Evolutionary conservation across 2,329 filamentous ascomycete genomes (phyloP), one percentile per base, ranked within the genome.

Genomic region (Shiraia sp.): DNA sequence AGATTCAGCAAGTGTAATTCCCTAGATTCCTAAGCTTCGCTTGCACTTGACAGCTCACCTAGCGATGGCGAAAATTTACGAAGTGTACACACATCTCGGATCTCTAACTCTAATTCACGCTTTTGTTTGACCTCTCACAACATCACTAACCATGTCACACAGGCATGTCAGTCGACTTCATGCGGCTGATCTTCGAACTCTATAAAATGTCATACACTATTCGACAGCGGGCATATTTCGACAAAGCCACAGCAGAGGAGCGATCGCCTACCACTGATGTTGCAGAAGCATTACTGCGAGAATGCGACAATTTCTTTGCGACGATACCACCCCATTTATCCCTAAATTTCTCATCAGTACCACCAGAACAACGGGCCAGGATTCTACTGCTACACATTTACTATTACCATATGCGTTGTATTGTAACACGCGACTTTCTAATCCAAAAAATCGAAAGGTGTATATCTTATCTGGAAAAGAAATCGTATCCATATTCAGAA

Each of bases 391-490:
- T 61, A 2, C 53, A 61, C 32, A 42, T 57, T 4, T 58, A 59
- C 38, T 58, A 57, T 22, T 50, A 47, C 29, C 54, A 60, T 15
- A 55, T 47, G 8, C 53, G 56, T n/a, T 60, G 55, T 28, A 53
- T 59, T 31, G 34, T 57, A n/a, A 53, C 56, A 2, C 51, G 58
- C 34, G 51, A 54, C 30, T 61, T 60, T 13, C 31, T 60, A 10
- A 37, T 60, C 14, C 50, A 52, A n/a, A 61, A 59, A 19, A 47
- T 59, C 2, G 56, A 61, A 25, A 47, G 48, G n/a, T 47, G 46
- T 19, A 45, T 61, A 4, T 38, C 39, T 15, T 41, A 40, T 10
- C 32, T 59, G 10, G 56, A 59, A 35, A 39, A 41, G 6, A 47
- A 44, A 10, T 7, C 36, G 4, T 23, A 32, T 4, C 39, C 42